phyloP scores from a whole-genome alignment of 2,329 filamentous ascomycete species.

The Colletotrichum musicola region DNA sequence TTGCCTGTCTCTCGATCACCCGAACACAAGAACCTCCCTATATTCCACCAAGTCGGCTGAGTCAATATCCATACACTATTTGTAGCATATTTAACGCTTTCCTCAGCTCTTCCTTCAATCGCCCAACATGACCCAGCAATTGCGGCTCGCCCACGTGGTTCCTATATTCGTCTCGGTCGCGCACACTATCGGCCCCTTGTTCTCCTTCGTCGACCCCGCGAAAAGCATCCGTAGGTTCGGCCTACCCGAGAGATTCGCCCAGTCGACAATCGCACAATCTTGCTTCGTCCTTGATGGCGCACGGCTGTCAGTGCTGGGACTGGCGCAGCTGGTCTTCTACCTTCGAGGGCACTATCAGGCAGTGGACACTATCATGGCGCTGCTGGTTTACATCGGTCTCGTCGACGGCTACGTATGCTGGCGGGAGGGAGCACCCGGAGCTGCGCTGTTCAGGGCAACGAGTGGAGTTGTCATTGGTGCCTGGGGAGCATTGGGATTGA shows the following conservation, averaged over 20 bases:
- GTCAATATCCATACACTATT: no score
- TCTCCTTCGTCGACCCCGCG: neutral
- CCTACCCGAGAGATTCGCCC: neutral
- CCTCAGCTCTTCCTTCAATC: no score
- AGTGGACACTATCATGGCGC: conserved; percentile 1
- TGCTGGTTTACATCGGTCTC: neutral
- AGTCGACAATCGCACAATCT: neutral
- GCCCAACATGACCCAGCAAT: neutral
- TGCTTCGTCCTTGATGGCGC: neutral
- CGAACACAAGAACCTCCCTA: no score
- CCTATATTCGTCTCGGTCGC: neutral
- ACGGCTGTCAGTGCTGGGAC: neutral
- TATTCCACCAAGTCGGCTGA: no score
- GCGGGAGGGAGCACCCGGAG: neutral
- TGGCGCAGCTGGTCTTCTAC: conserved; percentile 4
- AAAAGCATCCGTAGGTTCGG: neutral
- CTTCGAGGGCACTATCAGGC: neutral
- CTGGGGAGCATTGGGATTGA: conserved; percentile 1
- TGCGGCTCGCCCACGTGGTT: neutral
- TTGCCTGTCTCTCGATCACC: no score
- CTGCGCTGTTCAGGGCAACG: neutral
- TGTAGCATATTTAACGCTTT: no score
- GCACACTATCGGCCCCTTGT: neutral
- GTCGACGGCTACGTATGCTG: conserved; percentile 5
- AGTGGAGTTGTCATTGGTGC: neutral